Evolutionary conservation across 164 flowering plant genomes (phyloP), one percentile per base, ranked within the genome.

Genomic region (Warburgia ugandensis): DNA sequence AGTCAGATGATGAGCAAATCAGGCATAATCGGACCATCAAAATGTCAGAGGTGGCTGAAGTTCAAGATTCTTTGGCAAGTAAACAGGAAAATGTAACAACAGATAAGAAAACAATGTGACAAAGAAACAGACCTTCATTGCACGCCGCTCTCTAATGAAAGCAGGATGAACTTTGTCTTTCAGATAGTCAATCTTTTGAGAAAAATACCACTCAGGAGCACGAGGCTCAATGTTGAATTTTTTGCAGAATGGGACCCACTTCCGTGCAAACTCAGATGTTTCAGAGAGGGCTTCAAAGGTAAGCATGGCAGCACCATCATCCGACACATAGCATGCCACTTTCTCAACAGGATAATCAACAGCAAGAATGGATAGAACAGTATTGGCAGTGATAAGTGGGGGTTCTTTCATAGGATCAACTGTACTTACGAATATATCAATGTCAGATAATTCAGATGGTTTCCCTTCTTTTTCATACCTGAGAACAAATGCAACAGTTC

Each of bases 311-410:
- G 97, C 85, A 54, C 97, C 97, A 73, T 89, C 97, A 70, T 89
- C 97, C 59, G 97, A 89, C 16, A 89, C 81, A 72, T 89, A 89
- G 74, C 97, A 89, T 16, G 97, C 83, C 45, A 89, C 97, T 68
- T 86, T 89, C 65, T 86, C 92, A 58, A 86, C 94, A n/a, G 97
- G 97, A 62, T 89, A 89, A 61, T 89, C 97, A 29, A 89, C 94
- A 7, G 97, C 81, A 65, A 89, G 95, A 50, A 89, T 89, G 56
- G 97, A 89, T 31, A 89, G 59, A 40, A 89, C 97, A 23, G 97
- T 89, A 47, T 89, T 89, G 45, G 97, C 97, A 54, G 97, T 89
- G 30, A 89, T 94, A 64, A 89, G 82, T 20, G 97, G 97, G 26
- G 97, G 97, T 71, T 89, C 97, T 66, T 89, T 89, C 31, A 86